Evolutionary conservation across 2,329 filamentous ascomycete genomes (phyloP), one percentile per base, ranked within the genome.

Genomic region (Akanthomyces dipterigenus): DNA sequence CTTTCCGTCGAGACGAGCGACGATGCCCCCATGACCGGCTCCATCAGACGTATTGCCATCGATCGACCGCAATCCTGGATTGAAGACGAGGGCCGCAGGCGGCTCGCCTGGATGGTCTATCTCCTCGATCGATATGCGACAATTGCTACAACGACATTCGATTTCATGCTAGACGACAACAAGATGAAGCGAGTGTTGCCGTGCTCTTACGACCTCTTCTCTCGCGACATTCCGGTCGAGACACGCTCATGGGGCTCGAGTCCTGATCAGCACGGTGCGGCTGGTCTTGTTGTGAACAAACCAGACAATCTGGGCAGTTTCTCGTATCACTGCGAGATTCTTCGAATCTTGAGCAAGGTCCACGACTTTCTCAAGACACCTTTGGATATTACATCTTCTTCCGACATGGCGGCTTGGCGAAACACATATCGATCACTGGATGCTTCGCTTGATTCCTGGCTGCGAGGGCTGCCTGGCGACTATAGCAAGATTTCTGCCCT

Each of bases 71-170:
- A 73, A 16, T 77, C 76, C 1, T 78, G 76, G 75, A 77, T 78
- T 31, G 76, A 78, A 56, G 77, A 78, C 31, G 76, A 78, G 63
- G 74, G 77, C 6, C 68, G 77, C 2, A 66, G 76, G 3, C 70
- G 76, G 2, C 66, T 78, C 0, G 77, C 75, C 55, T 78, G 76
- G 76, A 77, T 78, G 73, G 74, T 78, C 0, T 78, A 78, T 53
- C 70, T 77, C 14, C 70, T 78, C 9, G 77, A 78, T 60, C 70
- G 77, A 45, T 78, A 78, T 45, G 74, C 76, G 1, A 77, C 77
- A 0, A 72, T 78, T 43, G 75, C 75, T 5, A 75, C 76, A 1
- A 74, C 73, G 0, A 72, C 69, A 0, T 75, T 76, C 60, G 75
- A 78, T 61, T 78, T 78, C 60, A 72, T 76, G 63, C 71, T 78